Base-by-base conservation (phyloP, 164 flowering plant species). In the Santalum album region DNA sequence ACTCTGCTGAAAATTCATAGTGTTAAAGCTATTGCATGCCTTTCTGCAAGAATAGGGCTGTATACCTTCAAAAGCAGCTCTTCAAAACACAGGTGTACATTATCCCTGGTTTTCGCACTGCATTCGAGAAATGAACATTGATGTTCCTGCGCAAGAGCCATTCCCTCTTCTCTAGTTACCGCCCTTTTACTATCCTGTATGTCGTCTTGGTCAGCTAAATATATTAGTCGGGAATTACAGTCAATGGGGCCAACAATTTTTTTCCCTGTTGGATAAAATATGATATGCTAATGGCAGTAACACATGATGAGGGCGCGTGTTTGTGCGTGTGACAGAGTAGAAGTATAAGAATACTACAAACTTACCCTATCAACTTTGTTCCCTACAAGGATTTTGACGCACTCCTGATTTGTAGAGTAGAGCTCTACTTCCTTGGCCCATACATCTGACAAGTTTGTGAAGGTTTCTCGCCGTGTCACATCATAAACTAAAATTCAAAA, bases 331-430 rank as follows among this genome's bases (percentile, higher is more conserved):
- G 36, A 0, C 36, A 32, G n/a, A 23, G 16, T 22, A 49, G 0
- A n/a, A 2, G n/a, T 48, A 2, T 19, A 11, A 50, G 22, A 16
- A 26, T 38, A 50, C 12, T 34, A 45, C 47, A 16, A 55, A 69
- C 72, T 66, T 66, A 91, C 98, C 84, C 63, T 80, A 57, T 91
- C 98, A 61, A 86, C 83, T 73, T 88, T 89, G 63, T 91, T 91
- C 18, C 95, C 98, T 47, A 88, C 90, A 12, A 88, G 77, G 54
- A 91, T 68, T 70, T 79, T 88, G 66, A 91, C 53, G 46, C 96
- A 91, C 14, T 79, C 92, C 11, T 57, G 72, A 73, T 84, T 81
- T 1, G 88, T 91, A 35, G 82, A 86, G 75, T 82, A 81, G 10
- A 76, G 73, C 63, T 86, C 83, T 25, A 84, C 65, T 59, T 91